Percentiles rank a stretch among this genome's conserved stretches.
phyloP scores from a whole-genome alignment of 1,139 yeast genomes.

The Geotrichum europaeum region DNA sequence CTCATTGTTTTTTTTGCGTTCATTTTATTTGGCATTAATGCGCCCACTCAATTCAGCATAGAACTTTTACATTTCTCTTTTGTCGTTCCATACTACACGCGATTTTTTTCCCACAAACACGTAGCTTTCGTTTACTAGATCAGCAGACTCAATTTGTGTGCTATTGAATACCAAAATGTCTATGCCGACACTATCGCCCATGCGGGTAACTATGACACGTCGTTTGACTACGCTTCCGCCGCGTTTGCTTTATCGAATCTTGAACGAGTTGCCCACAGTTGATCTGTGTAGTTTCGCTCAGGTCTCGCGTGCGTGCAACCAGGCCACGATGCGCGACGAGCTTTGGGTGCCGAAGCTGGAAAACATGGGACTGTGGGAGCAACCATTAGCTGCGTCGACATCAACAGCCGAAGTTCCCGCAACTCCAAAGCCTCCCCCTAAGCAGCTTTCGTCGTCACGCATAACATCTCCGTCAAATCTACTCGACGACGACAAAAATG shows the following conservation, averaged over 20 bases:
- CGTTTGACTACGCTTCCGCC: constrained; percentile 2
- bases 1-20: not conserved
- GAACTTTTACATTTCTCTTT: not conserved
- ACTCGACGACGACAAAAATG: not conserved
- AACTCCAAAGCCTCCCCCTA: not conserved
- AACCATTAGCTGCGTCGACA: not conserved
- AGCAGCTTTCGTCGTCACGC: not conserved
- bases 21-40: too few relatives aligned
- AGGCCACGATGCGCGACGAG: constrained; percentile 32
- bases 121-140: not conserved
- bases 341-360: constrained; percentile 51
- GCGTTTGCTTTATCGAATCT: not conserved
- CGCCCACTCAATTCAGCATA: not conserved
- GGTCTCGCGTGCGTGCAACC: constrained; percentile 36
- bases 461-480: not conserved
- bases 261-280: constrained; percentile 23
- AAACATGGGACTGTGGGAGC: constrained; percentile 47
- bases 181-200: constrained; percentile 13
- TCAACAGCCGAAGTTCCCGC: not conserved
- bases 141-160: not conserved
- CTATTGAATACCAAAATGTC: constrained; percentile 6
- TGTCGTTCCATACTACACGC: not conserved
- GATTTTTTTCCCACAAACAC: not conserved
- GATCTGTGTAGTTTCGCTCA: constrained; percentile 29
- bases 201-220: constrained; percentile 2